Base-by-base conservation (phyloP, 1,139 yeast genomes). In the Candida neerlandica region DNA sequence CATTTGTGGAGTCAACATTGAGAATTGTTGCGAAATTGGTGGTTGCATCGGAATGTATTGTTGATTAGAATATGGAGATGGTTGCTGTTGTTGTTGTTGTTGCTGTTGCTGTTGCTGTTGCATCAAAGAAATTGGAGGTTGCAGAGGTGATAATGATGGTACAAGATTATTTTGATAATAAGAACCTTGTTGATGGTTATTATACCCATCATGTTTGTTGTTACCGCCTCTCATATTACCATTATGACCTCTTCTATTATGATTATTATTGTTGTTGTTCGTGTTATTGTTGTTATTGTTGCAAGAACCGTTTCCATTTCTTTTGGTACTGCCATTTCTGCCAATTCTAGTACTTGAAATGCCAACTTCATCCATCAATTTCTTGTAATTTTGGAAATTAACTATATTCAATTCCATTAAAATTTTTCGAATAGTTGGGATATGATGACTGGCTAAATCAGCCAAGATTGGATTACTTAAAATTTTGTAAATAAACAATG, bases 351-450 rank as follows among this genome's bases (percentile, higher is more conserved):
- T 66, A 52, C 67, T 69, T 6, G 78, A 66, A 46, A 92, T 73
- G 6, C 98, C 98, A 55, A 91, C 95, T 66, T 94, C 98, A 58
- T 94, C 98, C 82, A 92, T 82, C 51, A 94, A 74, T 57, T 96
- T 83, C 64, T 89, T 89, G 67, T 90, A 89, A 26, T 89, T 89
- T 62, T 89, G 96, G 32, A 79, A 78, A 48, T 78, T 75, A 35
- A 62, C 60, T 16, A 84, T 78, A 51, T 82, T 84, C 57, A 82
- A 69, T 43, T 84, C 85, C 49, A 84, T 66, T 49, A 89, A 70
- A 6, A 85, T 80, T 47, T 78, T 70, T 54, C 91, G 76, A 33
- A 86, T 81, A 67, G 86, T 85, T 14, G 54, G 50, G 5, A 52
- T 29, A 30, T 55, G 55, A 14, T 51, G 51, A n/a, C 57, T 55